Evolutionary conservation across 805 yeast species (phyloP), one percentile per base, ranked within the genome.

Genomic region (Candida morakotiae): DNA sequence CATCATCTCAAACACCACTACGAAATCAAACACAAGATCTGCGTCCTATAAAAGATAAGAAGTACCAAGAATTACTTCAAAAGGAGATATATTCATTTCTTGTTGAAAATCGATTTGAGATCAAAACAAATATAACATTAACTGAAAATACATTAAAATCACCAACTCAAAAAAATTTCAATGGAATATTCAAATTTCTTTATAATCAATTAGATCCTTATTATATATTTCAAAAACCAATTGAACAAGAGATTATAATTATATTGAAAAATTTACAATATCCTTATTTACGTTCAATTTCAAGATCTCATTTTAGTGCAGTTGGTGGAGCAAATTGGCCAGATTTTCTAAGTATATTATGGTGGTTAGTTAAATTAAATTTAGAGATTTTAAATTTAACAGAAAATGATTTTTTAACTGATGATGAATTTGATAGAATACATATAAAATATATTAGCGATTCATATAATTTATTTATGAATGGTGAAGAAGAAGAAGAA

Each of bases 311-410:
- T 53, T 81, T 88, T 26, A 78, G 88, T 26, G 96, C 96, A 0
- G 96, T 87, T 9, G 96, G 96, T 5, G 95, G 95, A 2, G 79
- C 83, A 34, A 80, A 79, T 46, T 88, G 96, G 96, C 87, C 86
- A 9, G 73, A 74, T 6, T 85, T 87, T 46, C 57, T 88, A 28
- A 95, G 93, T 1, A 77, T 89, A 74, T 62, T 88, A 16, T 80
- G 83, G 55, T 88, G 96, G 96, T 55, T 88, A 31, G 78, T 83
- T 4, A 77, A 77, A 45, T 67, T 78, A 42, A 79, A 69, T 48
- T 43, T 57, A 28, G 46, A 62, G 43, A 38, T 64, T 27, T 48
- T 54, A 42, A 45, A 57, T 42, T 38, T 64, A 37, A 53, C 51
- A 34, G 56, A 56, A 20, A 56, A 55, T 23, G 60, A 59, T 37